These are phyloP conservation scores for Sindora glabra DNA, from an alignment of 306 rosid species.

Conservation along the genomic window DNA sequence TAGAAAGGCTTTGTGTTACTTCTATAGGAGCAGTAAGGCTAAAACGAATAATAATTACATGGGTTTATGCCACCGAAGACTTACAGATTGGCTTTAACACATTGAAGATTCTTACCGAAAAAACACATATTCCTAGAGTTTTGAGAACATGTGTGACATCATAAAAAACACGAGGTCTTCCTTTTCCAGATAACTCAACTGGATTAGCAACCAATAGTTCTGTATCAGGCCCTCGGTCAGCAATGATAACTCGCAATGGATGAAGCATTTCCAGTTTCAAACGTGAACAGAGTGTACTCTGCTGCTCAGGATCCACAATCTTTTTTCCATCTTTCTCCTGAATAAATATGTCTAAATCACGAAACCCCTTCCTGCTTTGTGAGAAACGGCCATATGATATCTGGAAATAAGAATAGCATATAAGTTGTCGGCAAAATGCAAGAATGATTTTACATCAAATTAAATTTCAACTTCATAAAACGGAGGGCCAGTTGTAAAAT, in stretches of 20 bases:
- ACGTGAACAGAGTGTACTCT: constrained; percentile 36
- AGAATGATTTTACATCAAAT: background rate
- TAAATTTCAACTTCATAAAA: background rate
- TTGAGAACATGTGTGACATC: constrained; percentile 71
- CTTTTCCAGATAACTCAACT: constrained; percentile 75
- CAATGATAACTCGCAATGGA: constrained; percentile 59
- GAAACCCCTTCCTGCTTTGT: constrained; percentile 32
- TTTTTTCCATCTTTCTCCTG: constrained; percentile 63
- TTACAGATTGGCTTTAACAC: background rate
- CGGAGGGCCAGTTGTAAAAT: background rate
- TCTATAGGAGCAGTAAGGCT: background rate
- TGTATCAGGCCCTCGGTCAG: constrained; percentile 68
- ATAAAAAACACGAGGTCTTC: constrained; percentile 70
- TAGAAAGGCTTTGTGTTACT: background rate
- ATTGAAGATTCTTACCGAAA: constrained; percentile 48
- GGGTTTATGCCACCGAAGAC: background rate
- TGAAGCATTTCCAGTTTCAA: constrained; percentile 77
- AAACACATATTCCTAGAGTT: constrained; percentile 62
- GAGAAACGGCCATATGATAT: constrained; percentile 59
- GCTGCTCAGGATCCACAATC: constrained; percentile 55
- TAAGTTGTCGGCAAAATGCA: constrained; percentile 7
- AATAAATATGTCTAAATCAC: constrained; percentile 66
- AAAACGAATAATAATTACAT: background rate
- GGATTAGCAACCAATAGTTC: constrained; percentile 76
- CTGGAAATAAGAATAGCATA: constrained; percentile 22